These are phyloP conservation scores for Saitozyma sp. DNA, from an alignment of 768 basidiomycete genomes.

Conservation along the genomic window DNA sequence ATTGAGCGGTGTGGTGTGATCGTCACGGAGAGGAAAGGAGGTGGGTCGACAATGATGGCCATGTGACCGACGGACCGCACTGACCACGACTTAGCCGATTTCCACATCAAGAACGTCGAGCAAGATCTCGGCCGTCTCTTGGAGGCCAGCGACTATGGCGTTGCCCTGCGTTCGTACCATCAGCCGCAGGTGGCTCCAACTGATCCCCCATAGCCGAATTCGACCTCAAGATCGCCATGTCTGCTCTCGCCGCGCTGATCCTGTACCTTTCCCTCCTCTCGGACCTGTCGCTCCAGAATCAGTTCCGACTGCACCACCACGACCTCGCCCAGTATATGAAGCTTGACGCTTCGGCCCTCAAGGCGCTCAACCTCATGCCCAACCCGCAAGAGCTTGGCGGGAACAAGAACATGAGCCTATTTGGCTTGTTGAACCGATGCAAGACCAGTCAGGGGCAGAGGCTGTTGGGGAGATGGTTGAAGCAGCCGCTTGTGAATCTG, in stretches of 20 bases:
- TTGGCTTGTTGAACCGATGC: constrained; percentile 89
- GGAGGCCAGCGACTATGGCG: constrained; percentile 56
- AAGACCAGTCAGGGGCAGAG: constrained; percentile 93
- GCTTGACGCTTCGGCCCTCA: constrained; percentile 88
- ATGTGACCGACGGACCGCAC: not conserved
- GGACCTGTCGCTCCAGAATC: constrained; percentile 74
- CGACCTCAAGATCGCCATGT: constrained; percentile 71
- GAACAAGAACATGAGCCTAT: constrained; percentile 79
- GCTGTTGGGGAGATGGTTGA: constrained; percentile 85
- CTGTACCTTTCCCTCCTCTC: constrained; percentile 76
- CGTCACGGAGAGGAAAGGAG: constrained; percentile 82
- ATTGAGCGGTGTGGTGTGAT: constrained; percentile 89
- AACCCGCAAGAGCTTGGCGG: constrained; percentile 64
- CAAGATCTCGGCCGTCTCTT: constrained; percentile 77
- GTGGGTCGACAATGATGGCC: constrained; percentile 53
- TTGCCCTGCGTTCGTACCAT: constrained; percentile 61
- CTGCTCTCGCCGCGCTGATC: constrained; percentile 77
- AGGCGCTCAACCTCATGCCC: constrained; percentile 83
- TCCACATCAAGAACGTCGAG: constrained; percentile 72
- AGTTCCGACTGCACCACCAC: constrained; percentile 78
- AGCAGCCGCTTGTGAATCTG: constrained; percentile 89
- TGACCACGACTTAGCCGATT: constrained; percentile 65
- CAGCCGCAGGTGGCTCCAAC: not conserved
- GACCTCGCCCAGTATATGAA: constrained; percentile 94
- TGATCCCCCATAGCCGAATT: constrained; percentile 65